These are phyloP conservation scores for Saccharomycopsis olivae DNA, from an alignment of 805 yeast species.

Conservation along the genomic window DNA sequence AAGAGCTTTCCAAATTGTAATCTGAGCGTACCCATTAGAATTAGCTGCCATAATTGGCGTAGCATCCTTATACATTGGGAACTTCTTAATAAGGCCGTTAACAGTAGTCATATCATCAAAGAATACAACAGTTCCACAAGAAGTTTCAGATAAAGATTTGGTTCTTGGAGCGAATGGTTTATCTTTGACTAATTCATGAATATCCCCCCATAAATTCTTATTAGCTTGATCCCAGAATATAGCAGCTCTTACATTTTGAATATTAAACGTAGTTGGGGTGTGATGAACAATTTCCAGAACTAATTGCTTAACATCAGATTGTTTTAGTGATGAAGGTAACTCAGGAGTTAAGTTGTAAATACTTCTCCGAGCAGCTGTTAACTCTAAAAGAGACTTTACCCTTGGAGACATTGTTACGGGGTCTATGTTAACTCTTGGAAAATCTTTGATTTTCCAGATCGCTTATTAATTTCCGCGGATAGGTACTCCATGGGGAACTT, in stretches of 20 bases:
- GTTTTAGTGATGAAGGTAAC: constrained; percentile 31
- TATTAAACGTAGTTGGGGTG: constrained; percentile 44
- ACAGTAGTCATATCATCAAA: constrained; percentile 34
- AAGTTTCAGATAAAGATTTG: constrained; percentile 33
- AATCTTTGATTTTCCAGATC: no score
- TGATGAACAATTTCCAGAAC: constrained; percentile 36
- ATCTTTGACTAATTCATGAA: constrained; percentile 27
- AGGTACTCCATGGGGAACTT: no score
- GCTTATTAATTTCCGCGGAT: no score
- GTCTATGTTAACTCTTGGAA: no score
- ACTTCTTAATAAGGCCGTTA: constrained; percentile 30
- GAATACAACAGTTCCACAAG: constrained; percentile 39
- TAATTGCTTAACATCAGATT: constrained; percentile 29
- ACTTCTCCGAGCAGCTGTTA: constrained; percentile 27
- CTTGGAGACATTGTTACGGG: constrained; percentile 7
- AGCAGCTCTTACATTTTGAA: constrained; percentile 39
- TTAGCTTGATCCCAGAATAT: constrained; percentile 36
- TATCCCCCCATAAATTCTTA: constrained; percentile 35
- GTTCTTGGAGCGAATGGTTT: constrained; percentile 30
- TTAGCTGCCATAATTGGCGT: constrained; percentile 41
- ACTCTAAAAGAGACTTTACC: constrained; percentile 5
- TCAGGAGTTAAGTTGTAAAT: constrained; percentile 35
- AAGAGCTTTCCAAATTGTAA: constrained; percentile 38
- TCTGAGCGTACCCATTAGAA: constrained; percentile 40
- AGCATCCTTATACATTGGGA: constrained; percentile 32